These are phyloP conservation scores for Cladorrhinum sp. DNA, from an alignment of 2,329 filamentous ascomycete species.

Conservation along the genomic window DNA sequence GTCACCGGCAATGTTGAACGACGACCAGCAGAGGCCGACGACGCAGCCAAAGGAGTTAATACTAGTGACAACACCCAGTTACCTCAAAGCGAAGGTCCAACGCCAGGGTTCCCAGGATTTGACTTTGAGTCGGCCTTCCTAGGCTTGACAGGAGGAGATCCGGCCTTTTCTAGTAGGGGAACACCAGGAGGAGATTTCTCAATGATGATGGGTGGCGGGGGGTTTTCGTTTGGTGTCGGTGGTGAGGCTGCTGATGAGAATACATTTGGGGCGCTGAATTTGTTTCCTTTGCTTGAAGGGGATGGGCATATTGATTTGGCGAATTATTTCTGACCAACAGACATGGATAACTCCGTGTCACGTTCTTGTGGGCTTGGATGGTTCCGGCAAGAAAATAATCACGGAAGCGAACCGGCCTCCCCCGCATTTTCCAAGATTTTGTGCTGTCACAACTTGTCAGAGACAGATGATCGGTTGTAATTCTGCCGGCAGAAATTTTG, in stretches of 20 bases:
- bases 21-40: background rate
- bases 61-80: conserved; percentile 4
- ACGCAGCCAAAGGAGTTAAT: background rate
- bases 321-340: conserved; percentile 33
- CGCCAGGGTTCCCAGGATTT: conserved; percentile 22
- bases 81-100: conserved; percentile 5
- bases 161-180: conserved; percentile 34
- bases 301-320: conserved; percentile 53
- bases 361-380: background rate
- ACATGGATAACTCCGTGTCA: background rate
- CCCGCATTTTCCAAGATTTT: conserved; percentile 8
- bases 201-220: conserved; percentile 33
- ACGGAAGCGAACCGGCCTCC: conserved; percentile 3
- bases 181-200: conserved; percentile 43
- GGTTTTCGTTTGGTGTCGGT: conserved; percentile 37
- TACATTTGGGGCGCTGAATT: conserved; percentile 43
- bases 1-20: background rate
- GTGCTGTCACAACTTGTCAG: no score
- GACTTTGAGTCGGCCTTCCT: conserved; percentile 28
- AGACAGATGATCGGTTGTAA: conserved; percentile 15
- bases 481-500: conserved; percentile 18
- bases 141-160: conserved; percentile 37
- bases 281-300: conserved; percentile 51
- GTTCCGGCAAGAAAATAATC: background rate
- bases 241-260: conserved; percentile 43